A percentile compares a stretch with the other conserved stretches of the same genome.
phyloP scores from a whole-genome alignment of 2,329 filamentous ascomycete genomes.

The Myriosclerotinia scirpicola region DNA sequence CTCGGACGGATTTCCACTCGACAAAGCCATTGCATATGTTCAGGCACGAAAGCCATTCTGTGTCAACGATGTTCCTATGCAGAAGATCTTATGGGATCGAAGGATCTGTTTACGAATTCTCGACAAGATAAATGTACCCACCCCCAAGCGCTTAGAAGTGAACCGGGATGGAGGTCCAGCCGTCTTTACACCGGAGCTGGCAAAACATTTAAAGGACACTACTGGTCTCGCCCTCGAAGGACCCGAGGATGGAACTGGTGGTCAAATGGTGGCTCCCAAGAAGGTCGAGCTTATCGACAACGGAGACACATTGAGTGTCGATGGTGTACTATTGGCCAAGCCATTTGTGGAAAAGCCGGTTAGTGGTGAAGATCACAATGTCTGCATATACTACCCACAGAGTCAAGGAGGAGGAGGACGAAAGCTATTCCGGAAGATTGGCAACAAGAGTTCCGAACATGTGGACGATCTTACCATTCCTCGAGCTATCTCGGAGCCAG shows the following conservation, averaged over 20 bases:
- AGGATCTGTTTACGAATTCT: constrained; percentile 84
- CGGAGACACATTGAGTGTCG: constrained; percentile 82
- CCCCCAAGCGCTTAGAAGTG: constrained; percentile 84
- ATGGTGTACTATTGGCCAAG: constrained; percentile 78
- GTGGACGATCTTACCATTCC: constrained; percentile 75
- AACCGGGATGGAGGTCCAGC: constrained; percentile 88
- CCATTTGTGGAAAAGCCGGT: constrained; percentile 98
- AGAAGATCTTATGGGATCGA: constrained; percentile 94
- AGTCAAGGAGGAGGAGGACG: constrained; percentile 85
- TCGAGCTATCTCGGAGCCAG: constrained; percentile 75
- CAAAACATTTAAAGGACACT: constrained; percentile 74
- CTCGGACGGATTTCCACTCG: constrained; percentile 92
- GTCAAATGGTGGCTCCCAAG: constrained; percentile 51
- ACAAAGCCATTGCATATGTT: constrained; percentile 95
- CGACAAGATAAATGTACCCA: constrained; percentile 85
- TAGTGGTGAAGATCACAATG: constrained; percentile 98
- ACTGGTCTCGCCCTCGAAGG: constrained; percentile 76
- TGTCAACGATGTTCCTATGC: constrained; percentile 96
- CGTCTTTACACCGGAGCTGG: constrained; percentile 75
- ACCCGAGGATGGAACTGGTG: constrained; percentile 64
- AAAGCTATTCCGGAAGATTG: constrained; percentile 92
- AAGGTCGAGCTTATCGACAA: constrained; percentile 86
- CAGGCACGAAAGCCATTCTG: constrained; percentile 93
- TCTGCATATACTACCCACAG: constrained; percentile 93
- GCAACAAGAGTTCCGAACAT: constrained; percentile 98